Base-by-base conservation (phyloP, 768 basidiomycete genomes). In the Mrakia gelida region DNA sequence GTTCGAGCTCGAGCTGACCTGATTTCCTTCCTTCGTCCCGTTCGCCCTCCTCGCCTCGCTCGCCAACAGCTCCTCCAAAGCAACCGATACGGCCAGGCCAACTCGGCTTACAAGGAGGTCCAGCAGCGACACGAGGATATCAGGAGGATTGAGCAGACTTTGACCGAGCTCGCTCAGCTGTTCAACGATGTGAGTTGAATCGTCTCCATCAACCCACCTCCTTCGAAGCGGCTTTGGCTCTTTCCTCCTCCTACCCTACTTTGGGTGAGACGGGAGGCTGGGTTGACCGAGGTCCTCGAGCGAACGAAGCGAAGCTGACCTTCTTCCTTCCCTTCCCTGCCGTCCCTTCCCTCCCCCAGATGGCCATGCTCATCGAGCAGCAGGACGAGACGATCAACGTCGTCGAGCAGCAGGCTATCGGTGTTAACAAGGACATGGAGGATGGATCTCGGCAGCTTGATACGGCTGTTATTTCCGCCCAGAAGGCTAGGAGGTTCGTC, bases 111-210 rank as follows among this genome's bases (percentile, higher is more conserved):
- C 84, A 88, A 89, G 71, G 95, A 97, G 84, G 94, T 95, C 0
- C 95, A 95, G 83, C 90, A 92, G 77, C 88, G 95, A 52, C 93
- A 95, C 82, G 88, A 91, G 81, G 94, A 97, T 79, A 89, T 98
- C 80, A 88, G 88, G 80, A 89, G 88, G 83, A 93, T 96, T 82
- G 94, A 96, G 84, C 87, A 89, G 81, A 97, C 94, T 5, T 85
- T 96, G 68, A 91, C 89, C n/a, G 93, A 96, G 84, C 87, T 98
- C 71, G 92, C 92, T 5, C 92, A 93, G 82, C 85, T 98, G 81
- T 94, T 95, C 85, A 89, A 87, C 80, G 95, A 98, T 81, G 92
- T 92, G 78, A 43, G 80, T 76, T 23, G 16, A 13, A 9, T 11
- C 38, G 45, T 80, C 65, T 13, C 30, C 10, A 8, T 26, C 10